phyloP scores from a whole-genome alignment of 1,284 basidiomycete genomes.

The Volvariella volvacea region DNA sequence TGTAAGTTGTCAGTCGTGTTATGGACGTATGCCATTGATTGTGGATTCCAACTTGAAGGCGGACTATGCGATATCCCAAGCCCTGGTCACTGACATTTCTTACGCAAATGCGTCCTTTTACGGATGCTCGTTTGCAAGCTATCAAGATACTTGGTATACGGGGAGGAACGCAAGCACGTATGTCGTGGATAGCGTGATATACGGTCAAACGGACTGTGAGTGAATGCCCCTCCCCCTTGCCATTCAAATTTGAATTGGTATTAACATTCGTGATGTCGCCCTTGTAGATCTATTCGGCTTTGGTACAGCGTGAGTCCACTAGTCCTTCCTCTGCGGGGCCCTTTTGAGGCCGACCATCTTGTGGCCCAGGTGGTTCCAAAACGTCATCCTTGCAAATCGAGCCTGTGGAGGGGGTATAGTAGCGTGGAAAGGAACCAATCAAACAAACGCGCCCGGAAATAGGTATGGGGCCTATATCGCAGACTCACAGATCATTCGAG shows the following conservation, averaged over 20 bases:
- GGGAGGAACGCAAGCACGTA: constrained; percentile 55
- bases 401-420: constrained; percentile 57
- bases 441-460: constrained; percentile 45
- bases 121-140: constrained; percentile 55
- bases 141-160: constrained; percentile 64
- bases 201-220: constrained; percentile 59
- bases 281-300: constrained; percentile 46
- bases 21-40: neutral
- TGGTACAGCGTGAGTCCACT: constrained; percentile 43
- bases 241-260: neutral
- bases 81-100: constrained; percentile 52
- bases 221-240: constrained; percentile 3
- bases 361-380: constrained; percentile 49
- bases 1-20: constrained; percentile 24
- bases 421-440: constrained; percentile 55
- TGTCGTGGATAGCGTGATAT: constrained; percentile 55
- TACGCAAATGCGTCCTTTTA: constrained; percentile 66
- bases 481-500: constrained; percentile 52
- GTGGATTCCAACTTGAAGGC: constrained; percentile 28
- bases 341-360: neutral
- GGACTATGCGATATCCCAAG: constrained; percentile 51
- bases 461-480: constrained; percentile 58
- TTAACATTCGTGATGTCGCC: too few relatives aligned
- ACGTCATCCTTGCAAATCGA: constrained; percentile 50
- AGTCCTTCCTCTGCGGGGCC: neutral